Evolutionary conservation across 768 basidiomycete species (phyloP), one percentile per base, ranked within the genome.

Genomic region (Leccinum uliginosum): DNA sequence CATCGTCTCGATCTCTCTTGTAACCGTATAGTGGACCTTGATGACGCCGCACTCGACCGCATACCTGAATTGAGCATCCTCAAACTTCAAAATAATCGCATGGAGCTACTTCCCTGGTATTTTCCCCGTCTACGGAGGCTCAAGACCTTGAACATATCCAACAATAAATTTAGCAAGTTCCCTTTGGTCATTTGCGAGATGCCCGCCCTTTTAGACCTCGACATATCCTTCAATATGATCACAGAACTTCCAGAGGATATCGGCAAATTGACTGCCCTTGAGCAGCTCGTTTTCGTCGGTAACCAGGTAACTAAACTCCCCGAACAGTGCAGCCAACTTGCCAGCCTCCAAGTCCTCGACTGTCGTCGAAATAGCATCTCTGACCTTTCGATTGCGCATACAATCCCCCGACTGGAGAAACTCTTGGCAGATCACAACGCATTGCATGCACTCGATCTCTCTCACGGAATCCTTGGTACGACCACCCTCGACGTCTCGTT

Each of bases 201-300:
- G 66, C 72, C 76, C 5, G 80, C 75, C n/a, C 81, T 99, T 19
- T 75, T 80, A 35, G 91, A 95, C 63, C 84, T 99, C 19, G 95
- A 98, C 65, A 78, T 97, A 38, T 98, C 97, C 0, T 98, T 98
- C 79, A 99, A 99, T 75, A 83, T 80, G 70, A 85, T 98, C 56
- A 78, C 82, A 0, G 83, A 86, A 50, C 80, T 98, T 2, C 94
- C 95, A 0, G 84, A 89, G 34, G 83, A 87, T 44, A 84, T 98
- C 44, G 89, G 89, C 1, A 73, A 80, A 32, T 77, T 98, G 52
- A 71, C 69, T 26, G 76, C 80, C 4, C 80, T 98, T 44, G 84
- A 93, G 62, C 76, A 81, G 15, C 78, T 98, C 10, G 76, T 87
- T 45, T 81, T 95, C 45, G 86, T 95, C n/a, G 91, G 92, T 24